phyloP scores from a whole-genome alignment of 371 early-diverging fungal genomes.

The Mortierella sp. region DNA sequence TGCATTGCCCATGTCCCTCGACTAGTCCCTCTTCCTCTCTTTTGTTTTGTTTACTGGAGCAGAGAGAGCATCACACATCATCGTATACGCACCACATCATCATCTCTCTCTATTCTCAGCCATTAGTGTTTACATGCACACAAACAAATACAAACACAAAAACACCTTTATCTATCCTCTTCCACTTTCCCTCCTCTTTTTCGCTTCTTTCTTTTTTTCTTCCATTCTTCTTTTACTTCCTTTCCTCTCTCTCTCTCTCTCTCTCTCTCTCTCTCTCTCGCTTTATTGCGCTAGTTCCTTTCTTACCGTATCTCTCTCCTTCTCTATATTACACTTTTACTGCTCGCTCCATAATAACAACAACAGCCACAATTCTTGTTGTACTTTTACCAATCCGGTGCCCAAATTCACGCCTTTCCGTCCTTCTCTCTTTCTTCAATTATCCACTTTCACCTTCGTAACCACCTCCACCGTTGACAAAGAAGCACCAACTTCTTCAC shows the following conservation, averaged over 20 bases:
- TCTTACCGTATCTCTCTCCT: not conserved
- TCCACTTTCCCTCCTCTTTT: slow-evolving; percentile 4
- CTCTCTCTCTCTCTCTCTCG: not conserved
- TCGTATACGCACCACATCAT: not conserved
- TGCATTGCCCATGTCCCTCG: not conserved
- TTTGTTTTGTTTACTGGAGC: not conserved
- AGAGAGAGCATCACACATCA: not conserved
- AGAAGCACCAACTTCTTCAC: not conserved
- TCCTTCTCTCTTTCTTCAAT: not conserved
- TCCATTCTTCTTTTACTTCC: not conserved
- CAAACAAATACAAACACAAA: not conserved
- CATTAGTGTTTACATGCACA: not conserved
- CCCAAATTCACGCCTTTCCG: not conserved
- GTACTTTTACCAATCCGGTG: not conserved
- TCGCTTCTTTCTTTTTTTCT: not conserved
- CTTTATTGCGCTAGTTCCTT: not conserved
- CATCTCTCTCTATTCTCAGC: slow-evolving; percentile 6
- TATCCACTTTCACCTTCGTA: not conserved
- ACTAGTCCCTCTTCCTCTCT: not conserved
- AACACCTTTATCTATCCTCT: not conserved
- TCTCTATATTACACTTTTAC: not conserved
- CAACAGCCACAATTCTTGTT: not conserved
- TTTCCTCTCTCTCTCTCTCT: not conserved
- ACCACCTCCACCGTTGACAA: not conserved
- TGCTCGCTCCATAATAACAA: not conserved